Evolutionary conservation across 106 monocot species (phyloP), one percentile per base, ranked within the genome.

Genomic region (Amphibolis antarctica): DNA sequence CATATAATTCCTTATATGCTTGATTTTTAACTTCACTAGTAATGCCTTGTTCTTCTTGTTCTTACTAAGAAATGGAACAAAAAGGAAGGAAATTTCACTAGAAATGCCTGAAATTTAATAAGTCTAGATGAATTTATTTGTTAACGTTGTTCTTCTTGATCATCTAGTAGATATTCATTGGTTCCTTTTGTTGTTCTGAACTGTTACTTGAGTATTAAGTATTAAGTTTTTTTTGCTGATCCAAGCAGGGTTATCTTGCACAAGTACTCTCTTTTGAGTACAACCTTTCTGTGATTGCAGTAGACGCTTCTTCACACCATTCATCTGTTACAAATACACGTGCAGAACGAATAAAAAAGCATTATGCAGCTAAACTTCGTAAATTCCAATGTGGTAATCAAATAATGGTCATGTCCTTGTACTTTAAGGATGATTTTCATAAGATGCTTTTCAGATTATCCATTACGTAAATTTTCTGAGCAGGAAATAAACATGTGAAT

Each of bases 231-330:
- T 63, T 45, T 12, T 63, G 45, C 0, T 25, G 49, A 9, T 66
- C 19, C 56, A 67, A 53, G 42, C 82, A 98, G 96, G 96, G 96
- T 29, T 98, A 98, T 79, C 80, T 98, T 69, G 86, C 96, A 52
- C 96, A 98, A 82, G 86, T 79, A 26, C 44, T 98, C 42, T 82
- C 90, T n/a, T 98, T 98, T 57, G 49, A 84, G 55, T 81, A 90
- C 65, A 78, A 85, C 44, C 84, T 84, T 63, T 65, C 80, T 56
- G 96, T 98, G 47, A 71, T 87, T 28, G 96, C 96, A 63, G 71
- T 98, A 42, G 96, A 98, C 87, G 90, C 96, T 77, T 98, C 96
- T 75, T 66, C 74, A 46, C 96, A 98, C 71, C 90, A 98, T 80
- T 80, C 86, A 72, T 68, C 70, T 65, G 87, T 98, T 49, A 98